Evolutionary conservation across 257 asterid species (phyloP).

Genomic region (Ehretia macrophylla): DNA sequence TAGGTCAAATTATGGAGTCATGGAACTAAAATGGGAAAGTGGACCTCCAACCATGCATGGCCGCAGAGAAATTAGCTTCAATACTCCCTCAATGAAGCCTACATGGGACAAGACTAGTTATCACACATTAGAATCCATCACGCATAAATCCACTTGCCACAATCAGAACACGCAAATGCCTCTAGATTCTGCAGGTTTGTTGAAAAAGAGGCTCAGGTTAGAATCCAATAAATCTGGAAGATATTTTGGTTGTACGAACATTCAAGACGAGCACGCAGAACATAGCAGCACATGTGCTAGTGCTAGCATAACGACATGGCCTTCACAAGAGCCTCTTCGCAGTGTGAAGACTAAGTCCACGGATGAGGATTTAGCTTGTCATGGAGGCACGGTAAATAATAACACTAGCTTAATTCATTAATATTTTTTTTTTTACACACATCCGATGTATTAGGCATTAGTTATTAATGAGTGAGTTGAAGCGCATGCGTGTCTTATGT

Average conservation of each 20-base stretch:
- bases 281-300: conserved; percentile 42
- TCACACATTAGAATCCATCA: conserved; percentile 58
- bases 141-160: conserved; percentile 40
- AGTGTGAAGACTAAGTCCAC: conserved; percentile 40
- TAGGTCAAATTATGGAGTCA: conserved; percentile 45
- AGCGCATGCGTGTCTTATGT: no score
- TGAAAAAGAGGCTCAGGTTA: conserved; percentile 31
- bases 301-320: conserved; percentile 53
- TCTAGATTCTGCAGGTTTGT: conserved; percentile 1
- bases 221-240: conserved; percentile 23
- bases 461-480: no score
- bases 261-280: neutral
- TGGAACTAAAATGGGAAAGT: conserved; percentile 61
- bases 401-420: no score
- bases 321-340: conserved; percentile 46
- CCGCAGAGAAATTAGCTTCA: conserved; percentile 2
- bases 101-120: conserved; percentile 21
- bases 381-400: conserved; percentile 42
- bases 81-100: conserved; percentile 10
- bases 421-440: no score
- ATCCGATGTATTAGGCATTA: no score
- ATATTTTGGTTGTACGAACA: neutral
- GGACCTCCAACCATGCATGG: conserved; percentile 47
- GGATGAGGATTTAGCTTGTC: conserved; percentile 48
- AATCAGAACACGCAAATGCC: conserved; percentile 15